Evolutionary conservation across 2,329 filamentous ascomycete genomes (phyloP).

Genomic region (Thielaviopsis populi): DNA sequence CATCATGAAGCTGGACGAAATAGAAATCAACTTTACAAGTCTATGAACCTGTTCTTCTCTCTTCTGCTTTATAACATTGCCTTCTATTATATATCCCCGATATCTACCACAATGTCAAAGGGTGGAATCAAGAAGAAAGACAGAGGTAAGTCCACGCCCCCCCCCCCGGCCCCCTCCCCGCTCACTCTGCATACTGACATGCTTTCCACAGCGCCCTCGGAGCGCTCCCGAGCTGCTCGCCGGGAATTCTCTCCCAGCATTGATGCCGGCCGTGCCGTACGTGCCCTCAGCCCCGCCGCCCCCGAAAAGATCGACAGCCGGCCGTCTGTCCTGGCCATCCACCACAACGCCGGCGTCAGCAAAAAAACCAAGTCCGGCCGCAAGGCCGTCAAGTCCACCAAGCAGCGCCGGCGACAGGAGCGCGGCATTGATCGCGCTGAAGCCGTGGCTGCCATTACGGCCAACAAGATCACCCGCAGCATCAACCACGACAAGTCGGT

Average conservation of each 20-base stretch:
- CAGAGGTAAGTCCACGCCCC: constrained; percentile 2
- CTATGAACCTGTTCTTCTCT: neutral
- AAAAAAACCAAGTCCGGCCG: constrained; percentile 49
- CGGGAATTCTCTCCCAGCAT: constrained; percentile 15
- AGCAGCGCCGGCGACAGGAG: constrained; percentile 41
- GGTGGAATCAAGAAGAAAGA: constrained; percentile 17
- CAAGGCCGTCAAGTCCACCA: constrained; percentile 39
- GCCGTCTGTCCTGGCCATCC: constrained; percentile 54
- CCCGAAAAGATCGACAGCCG: constrained; percentile 25
- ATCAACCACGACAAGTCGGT: constrained; percentile 33
- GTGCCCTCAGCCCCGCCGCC: constrained; percentile 12
- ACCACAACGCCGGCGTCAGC: constrained; percentile 49
- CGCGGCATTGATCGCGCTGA: constrained; percentile 44
- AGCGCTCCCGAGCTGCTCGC: constrained; percentile 14
- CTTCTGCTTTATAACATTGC: too few species aligned
- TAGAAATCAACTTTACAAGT: neutral
- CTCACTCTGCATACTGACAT: neutral
- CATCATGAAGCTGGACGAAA: neutral
- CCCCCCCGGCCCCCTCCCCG: neutral
- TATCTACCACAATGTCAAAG: constrained; percentile 12
- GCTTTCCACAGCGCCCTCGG: constrained; percentile 12
- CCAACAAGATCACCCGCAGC: constrained; percentile 41
- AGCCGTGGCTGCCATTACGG: constrained; percentile 43
- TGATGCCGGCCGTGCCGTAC: constrained; percentile 11
- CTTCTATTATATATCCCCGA: neutral